phyloP scores from a whole-genome alignment of 176 grass and related monocot genomes.

The Alopecurus myosuroides region DNA sequence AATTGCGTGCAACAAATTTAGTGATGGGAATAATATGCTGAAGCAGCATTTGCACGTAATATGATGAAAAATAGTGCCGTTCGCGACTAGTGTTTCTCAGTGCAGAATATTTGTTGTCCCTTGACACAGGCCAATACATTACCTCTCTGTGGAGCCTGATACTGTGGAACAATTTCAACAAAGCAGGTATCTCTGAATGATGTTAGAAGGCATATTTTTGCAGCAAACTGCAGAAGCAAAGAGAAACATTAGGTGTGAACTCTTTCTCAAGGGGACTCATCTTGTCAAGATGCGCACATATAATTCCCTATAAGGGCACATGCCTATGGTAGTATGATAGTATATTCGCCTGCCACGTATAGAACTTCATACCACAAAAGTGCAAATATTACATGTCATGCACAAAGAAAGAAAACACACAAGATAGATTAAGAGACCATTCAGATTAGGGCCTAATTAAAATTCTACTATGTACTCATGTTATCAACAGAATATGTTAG shows the following conservation, averaged over 20 bases:
- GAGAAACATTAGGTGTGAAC: constrained; percentile 3
- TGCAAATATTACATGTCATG: not conserved
- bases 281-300: not conserved
- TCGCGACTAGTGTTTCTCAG: not conserved
- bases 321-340: not conserved
- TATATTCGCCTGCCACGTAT: not conserved
- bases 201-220: constrained; percentile 95
- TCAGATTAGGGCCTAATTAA: not conserved
- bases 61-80: not conserved
- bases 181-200: constrained; percentile 99
- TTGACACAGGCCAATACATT: constrained; percentile 11
- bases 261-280: not conserved
- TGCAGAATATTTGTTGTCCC: not conserved
- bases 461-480: not conserved
- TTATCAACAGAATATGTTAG: not conserved
- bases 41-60: not conserved
- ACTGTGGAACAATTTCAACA: constrained; percentile 84
- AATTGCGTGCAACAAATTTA: not conserved
- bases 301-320: not conserved
- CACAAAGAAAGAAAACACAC: not conserved
- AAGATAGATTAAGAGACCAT: not conserved
- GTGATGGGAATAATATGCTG: not conserved
- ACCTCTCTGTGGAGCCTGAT: constrained; percentile 93
- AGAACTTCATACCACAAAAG: not conserved
- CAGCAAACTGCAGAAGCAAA: constrained; percentile 79